These are phyloP conservation scores for Kickxella alabastrina DNA, from an alignment of 192 early-diverging fungal species.

Conservation along the genomic window DNA sequence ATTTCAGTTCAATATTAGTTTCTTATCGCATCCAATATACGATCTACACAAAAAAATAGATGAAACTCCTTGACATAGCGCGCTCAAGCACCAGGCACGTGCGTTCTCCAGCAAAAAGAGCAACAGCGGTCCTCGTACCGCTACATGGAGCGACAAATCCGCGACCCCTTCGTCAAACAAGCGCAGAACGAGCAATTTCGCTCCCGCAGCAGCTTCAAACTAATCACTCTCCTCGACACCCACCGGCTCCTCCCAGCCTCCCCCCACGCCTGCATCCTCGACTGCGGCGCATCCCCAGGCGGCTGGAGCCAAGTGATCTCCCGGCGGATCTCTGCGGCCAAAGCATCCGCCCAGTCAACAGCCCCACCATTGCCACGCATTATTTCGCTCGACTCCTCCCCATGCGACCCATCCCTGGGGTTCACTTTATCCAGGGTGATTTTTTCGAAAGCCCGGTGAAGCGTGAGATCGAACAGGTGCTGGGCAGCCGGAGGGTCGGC, in stretches of 20 bases:
- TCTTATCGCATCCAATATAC: too few relatives aligned
- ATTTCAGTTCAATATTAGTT: too few relatives aligned
- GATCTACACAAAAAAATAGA: too few relatives aligned
- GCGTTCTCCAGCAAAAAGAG: slow-evolving; percentile 31
- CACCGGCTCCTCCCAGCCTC: slow-evolving; percentile 36
- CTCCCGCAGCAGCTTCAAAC: slow-evolving; percentile 74
- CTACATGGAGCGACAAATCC: slow-evolving; percentile 63
- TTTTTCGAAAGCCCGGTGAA: slow-evolving; percentile 54
- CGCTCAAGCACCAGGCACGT: neutral
- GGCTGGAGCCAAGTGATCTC: slow-evolving; percentile 75
- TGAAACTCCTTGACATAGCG: too few relatives aligned
- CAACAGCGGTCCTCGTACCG: slow-evolving; percentile 48
- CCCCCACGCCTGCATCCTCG: slow-evolving; percentile 44
- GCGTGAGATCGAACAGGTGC: slow-evolving; percentile 18
- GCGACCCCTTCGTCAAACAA: slow-evolving; percentile 65
- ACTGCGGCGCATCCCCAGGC: slow-evolving; percentile 71
- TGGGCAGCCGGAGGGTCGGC: slow-evolving; percentile 43
- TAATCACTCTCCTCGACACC: slow-evolving; percentile 56
- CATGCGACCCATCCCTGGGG: slow-evolving; percentile 65
- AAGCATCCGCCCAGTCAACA: neutral
- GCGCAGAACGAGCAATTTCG: slow-evolving; percentile 58
- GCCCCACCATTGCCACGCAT: slow-evolving; percentile 21
- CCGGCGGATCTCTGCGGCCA: slow-evolving; percentile 11
- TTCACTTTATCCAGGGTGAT: slow-evolving; percentile 63
- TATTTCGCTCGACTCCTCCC: slow-evolving; percentile 69